These are phyloP conservation scores for Podospora appendiculata DNA, from an alignment of 495 filamentous ascomycete species.

Conservation along the genomic window DNA sequence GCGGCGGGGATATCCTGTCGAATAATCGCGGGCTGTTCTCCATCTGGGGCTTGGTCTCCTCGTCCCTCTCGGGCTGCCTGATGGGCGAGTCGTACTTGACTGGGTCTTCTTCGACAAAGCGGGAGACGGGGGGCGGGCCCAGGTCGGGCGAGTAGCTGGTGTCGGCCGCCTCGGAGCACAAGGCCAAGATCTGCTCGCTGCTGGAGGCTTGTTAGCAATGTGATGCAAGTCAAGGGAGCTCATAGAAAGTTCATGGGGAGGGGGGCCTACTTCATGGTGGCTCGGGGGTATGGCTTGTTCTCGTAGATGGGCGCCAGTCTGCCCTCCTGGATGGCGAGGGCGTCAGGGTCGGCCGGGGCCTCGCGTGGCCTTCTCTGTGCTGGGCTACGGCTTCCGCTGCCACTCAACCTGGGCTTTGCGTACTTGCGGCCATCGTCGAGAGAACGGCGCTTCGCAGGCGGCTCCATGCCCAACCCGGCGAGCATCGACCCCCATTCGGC, in stretches of 20 bases:
- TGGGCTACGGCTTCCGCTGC: conserved; percentile 21
- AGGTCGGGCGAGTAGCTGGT: conserved; percentile 55
- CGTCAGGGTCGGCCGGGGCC: conserved; percentile 44
- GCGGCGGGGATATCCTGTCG: neutral
- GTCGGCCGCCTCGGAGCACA: conserved; percentile 42
- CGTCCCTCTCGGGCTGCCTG: no score
- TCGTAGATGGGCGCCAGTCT: conserved; percentile 77
- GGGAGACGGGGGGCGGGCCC: conserved; percentile 57
- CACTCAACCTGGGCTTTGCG: conserved; percentile 21
- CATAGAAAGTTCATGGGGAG: neutral
- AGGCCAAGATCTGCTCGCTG: conserved; percentile 36
- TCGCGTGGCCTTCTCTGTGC: conserved; percentile 39
- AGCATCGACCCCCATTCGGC: conserved; percentile 59
- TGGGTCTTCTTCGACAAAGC: conserved; percentile 54
- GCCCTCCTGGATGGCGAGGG: conserved; percentile 50
- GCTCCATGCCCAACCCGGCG: conserved; percentile 49
- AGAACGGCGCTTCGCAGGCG: conserved; percentile 31
- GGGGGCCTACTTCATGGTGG: conserved; percentile 61
- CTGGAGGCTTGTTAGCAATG: conserved; percentile 11
- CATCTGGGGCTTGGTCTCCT: neutral
- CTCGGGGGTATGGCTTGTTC: conserved; percentile 66
- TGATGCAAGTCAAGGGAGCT: neutral
- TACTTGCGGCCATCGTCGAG: conserved; percentile 20
- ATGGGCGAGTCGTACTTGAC: conserved; percentile 44
- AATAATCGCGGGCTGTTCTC: neutral